These are phyloP conservation scores for Dillenia turbinata DNA, from an alignment of 164 flowering plant species.

Conservation along the genomic window DNA sequence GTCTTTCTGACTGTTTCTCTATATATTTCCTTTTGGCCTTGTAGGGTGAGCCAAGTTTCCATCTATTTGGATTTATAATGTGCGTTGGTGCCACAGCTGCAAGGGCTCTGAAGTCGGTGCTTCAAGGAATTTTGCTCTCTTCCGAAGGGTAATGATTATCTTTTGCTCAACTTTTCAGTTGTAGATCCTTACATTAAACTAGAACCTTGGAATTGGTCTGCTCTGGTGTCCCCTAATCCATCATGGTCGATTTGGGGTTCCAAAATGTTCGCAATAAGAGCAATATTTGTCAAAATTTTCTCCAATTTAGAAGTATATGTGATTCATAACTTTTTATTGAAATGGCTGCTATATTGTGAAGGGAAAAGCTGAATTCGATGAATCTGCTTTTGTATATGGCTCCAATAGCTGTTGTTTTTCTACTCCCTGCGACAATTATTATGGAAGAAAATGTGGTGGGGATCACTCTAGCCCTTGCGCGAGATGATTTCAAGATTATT, in stretches of 20 bases:
- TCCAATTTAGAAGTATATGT: too few relatives aligned
- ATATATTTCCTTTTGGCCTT: neutral
- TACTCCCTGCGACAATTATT: slow-evolving; percentile 62
- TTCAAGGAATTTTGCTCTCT: slow-evolving; percentile 70
- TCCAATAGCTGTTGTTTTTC: slow-evolving; percentile 64
- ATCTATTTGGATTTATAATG: slow-evolving; percentile 66
- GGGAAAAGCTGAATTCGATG: slow-evolving; percentile 79
- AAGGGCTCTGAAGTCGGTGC: slow-evolving; percentile 65
- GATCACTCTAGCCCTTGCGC: slow-evolving; percentile 58
- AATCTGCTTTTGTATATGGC: slow-evolving; percentile 70
- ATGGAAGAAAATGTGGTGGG: slow-evolving; percentile 72
- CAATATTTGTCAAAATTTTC: too few relatives aligned
- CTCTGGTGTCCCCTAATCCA: too few relatives aligned
- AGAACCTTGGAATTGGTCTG: too few relatives aligned
- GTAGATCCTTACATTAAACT: too few relatives aligned
- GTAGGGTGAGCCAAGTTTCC: slow-evolving; percentile 73
- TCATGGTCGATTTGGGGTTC: too few relatives aligned
- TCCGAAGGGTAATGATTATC: slow-evolving; percentile 52
- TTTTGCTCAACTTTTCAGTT: neutral
- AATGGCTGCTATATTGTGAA: slow-evolving; percentile 8
- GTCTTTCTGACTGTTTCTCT: neutral
- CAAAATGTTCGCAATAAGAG: too few relatives aligned
- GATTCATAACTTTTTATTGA: too few relatives aligned
- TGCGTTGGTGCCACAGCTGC: slow-evolving; percentile 74
- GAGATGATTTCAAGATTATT: slow-evolving; percentile 52